These are phyloP conservation scores for Perilla frutescens DNA, from an alignment of 257 asterid species.

Conservation along the genomic window DNA sequence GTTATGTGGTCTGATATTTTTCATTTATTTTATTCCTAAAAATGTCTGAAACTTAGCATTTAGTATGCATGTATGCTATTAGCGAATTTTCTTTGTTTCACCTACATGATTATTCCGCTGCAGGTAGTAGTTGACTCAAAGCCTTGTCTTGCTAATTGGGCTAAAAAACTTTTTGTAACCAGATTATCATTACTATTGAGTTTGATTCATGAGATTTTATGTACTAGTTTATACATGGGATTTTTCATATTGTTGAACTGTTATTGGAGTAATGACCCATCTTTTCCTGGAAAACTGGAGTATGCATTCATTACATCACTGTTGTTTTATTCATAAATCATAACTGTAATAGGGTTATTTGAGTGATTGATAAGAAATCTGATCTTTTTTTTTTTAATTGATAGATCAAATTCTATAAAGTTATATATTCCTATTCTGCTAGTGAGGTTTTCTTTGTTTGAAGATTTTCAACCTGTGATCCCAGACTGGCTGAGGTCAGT, in stretches of 20 bases:
- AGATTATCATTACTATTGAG: neutral
- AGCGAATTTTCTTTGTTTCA: slow-evolving; percentile 14
- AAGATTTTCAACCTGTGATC: neutral
- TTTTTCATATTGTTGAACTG: neutral
- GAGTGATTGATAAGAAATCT: neutral
- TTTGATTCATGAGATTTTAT: neutral
- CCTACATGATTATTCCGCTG: slow-evolving; percentile 6
- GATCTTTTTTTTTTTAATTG: neutral
- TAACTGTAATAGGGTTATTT: neutral
- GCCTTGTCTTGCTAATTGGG: slow-evolving; percentile 14
- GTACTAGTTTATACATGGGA: neutral
- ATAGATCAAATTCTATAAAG: neutral
- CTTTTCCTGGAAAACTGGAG: slow-evolving; percentile 1
- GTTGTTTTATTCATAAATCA: too few species aligned
- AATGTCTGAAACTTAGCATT: slow-evolving; percentile 22
- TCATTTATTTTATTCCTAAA: neutral
- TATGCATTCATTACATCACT: too few species aligned
- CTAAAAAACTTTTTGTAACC: neutral
- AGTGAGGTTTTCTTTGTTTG: neutral
- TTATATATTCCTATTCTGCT: slow-evolving; percentile 25
- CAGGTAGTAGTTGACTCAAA: neutral
- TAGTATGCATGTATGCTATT: slow-evolving; percentile 14
- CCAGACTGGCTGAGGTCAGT: neutral
- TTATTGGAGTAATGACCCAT: slow-evolving; percentile 15
- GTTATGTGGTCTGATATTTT: neutral